Evolutionary conservation across 495 filamentous ascomycete species (phyloP), one percentile per base, ranked within the genome.

Genomic region (Recurvomyces mirabilis): DNA sequence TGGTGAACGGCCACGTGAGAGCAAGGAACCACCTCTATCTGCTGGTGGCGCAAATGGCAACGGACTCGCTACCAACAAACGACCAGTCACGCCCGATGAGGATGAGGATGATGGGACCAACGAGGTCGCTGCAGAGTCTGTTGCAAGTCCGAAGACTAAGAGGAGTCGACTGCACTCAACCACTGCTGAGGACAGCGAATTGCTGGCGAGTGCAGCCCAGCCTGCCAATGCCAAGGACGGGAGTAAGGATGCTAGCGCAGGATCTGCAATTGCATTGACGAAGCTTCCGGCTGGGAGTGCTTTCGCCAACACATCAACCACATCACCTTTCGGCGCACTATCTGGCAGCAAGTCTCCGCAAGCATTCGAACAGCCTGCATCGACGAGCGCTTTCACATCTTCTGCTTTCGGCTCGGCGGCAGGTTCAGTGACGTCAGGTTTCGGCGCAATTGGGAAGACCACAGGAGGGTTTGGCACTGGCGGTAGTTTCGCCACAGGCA

Each of bases 341-440:
- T 41, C 51, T 5, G 54, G 58, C 13, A 47, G 38, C 32, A 57
- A 49, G 25, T 42, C 56, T 4, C 53, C 49, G 11, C 10, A 24
- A 3, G 13, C 49, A 7, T 47, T 48, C 12, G 30, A 15, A 14
- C 32, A 56, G 30, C 53, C 43, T 49, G 67, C 66, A 20, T 71
- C 73, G 13, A 34, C 64, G 34, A 72, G 72, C 49, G 65, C 64
- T 5, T 81, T 81, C 50, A 71, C 68, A 35, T 58, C 68, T 26
- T 73, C 74, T 5, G 65, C 65, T 15, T 55, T 76, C 46, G 54
- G 68, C 9, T 67, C 71, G 34, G 67, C 78, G 12, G 65, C 72
- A 19, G 52, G 46, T 21, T 65, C 70, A 7, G 58, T 64, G 24
- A 56, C 68, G 12, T 78, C 75, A 17, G 62, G 65, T 7, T 80